These are phyloP conservation scores for Albatrellus sp. DNA, from an alignment of 1,284 basidiomycete species.

Conservation along the genomic window DNA sequence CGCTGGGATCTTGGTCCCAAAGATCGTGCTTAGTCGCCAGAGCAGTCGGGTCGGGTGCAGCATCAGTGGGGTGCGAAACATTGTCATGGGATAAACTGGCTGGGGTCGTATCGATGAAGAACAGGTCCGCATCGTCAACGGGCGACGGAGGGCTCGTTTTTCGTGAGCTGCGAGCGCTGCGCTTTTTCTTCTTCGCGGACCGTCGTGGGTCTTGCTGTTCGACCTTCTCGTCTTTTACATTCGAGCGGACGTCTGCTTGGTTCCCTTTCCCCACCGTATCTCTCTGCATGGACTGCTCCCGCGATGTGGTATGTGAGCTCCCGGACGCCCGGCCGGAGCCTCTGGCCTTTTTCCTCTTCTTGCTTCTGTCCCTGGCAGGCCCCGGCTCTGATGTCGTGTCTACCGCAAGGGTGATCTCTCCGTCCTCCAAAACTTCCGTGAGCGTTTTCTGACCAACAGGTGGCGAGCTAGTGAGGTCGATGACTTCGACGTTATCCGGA, in stretches of 20 bases:
- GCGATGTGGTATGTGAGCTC: neutral
- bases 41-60: neutral
- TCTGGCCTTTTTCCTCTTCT: slow-evolving; percentile 7
- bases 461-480: slow-evolving; percentile 22
- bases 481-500: slow-evolving; percentile 16
- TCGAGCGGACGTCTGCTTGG: neutral
- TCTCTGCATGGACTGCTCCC: neutral
- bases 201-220: slow-evolving; percentile 1
- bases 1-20: slow-evolving; percentile 8
- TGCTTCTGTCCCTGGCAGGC: slow-evolving; percentile 5
- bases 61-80: slow-evolving; percentile 2
- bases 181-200: slow-evolving; percentile 2
- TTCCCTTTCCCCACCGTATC: neutral
- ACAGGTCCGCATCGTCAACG: slow-evolving; percentile 19
- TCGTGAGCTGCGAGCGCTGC: neutral
- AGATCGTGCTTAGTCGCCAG: neutral
- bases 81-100: slow-evolving; percentile 15
- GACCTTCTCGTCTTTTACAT: slow-evolving; percentile 6
- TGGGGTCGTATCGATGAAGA: slow-evolving; percentile 41
- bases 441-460: slow-evolving; percentile 9
- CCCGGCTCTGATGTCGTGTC: neutral
- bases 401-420: neutral
- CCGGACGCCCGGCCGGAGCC: neutral
- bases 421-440: slow-evolving; percentile 1
- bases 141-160: slow-evolving; percentile 6